A percentile compares a stretch with the other conserved stretches of the same genome.
Conservation (phyloP, 495 filamentous ascomycete species). For the Tuber magnatum region DNA sequence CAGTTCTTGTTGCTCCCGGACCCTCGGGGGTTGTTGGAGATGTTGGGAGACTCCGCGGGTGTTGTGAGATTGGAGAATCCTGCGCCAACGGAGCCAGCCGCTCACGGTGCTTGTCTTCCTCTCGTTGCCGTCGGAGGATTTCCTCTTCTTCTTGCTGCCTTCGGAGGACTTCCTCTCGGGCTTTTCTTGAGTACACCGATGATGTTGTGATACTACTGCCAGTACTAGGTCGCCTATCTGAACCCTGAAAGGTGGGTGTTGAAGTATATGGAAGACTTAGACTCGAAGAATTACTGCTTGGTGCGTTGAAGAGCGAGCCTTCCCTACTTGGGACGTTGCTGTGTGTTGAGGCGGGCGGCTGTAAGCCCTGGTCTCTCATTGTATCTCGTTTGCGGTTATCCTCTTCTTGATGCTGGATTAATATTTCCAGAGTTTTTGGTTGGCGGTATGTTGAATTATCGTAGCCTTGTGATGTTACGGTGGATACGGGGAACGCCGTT, state of each 20-base stretch:
- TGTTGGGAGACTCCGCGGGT: neutral
- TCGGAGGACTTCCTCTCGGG: neutral
- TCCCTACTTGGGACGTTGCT: neutral
- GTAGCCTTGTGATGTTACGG: neutral
- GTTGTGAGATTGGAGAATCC: neutral
- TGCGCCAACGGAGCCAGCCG: neutral
- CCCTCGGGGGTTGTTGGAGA: neutral
- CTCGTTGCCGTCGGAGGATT: neutral
- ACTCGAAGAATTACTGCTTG: neutral
- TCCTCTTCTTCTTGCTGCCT: neutral
- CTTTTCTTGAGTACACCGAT: neutral
- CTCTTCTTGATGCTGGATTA: neutral
- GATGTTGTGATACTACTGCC: neutral
- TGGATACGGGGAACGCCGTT: neutral
- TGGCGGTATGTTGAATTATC: neutral
- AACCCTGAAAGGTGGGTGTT: neutral
- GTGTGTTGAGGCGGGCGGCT: neutral
- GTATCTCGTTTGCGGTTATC: neutral
- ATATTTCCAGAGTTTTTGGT: neutral
- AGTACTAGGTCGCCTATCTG: neutral
- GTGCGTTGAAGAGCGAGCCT: neutral
- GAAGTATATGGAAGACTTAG: neutral
- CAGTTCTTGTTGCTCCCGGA: neutral
- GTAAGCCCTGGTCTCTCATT: neutral
- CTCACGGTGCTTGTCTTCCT: neutral